Conservation (phyloP, 805 yeast genomes). For the Candida incommunis region DNA sequence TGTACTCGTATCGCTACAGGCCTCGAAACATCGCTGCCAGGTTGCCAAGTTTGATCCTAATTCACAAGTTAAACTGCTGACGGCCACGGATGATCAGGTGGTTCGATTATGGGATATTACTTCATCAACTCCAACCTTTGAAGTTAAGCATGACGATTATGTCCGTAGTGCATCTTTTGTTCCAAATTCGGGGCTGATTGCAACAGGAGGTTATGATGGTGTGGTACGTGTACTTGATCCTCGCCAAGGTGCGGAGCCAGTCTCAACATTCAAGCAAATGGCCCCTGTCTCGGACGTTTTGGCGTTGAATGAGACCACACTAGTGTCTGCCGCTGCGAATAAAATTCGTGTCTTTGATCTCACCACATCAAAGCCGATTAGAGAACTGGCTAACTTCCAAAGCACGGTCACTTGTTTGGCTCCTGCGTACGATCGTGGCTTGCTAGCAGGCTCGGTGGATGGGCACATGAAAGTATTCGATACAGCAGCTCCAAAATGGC, state of each 20-base stretch:
- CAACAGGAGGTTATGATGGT: slow-evolving; percentile 93
- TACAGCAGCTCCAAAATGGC: slow-evolving; percentile 48
- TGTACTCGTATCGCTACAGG: slow-evolving; percentile 63
- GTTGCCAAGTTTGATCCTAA: slow-evolving; percentile 86
- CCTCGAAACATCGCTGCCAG: slow-evolving; percentile 79
- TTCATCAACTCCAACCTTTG: slow-evolving; percentile 57
- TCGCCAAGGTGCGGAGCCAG: slow-evolving; percentile 38
- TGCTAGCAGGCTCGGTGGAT: slow-evolving; percentile 87
- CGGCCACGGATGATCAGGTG: slow-evolving; percentile 84
- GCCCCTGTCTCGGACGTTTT: slow-evolving; percentile 79
- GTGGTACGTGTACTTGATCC: slow-evolving; percentile 72
- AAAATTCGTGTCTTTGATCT: slow-evolving; percentile 85
- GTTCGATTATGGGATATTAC: slow-evolving; percentile 85
- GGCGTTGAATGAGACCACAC: slow-evolving; percentile 61
- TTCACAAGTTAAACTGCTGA: slow-evolving; percentile 55
- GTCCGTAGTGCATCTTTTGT: slow-evolving; percentile 70
- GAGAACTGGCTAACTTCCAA: slow-evolving; percentile 74
- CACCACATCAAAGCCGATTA: slow-evolving; percentile 55
- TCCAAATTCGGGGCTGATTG: slow-evolving; percentile 62
- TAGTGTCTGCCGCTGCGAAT: slow-evolving; percentile 74
- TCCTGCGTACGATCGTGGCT: slow-evolving; percentile 58
- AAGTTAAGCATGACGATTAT: slow-evolving; percentile 69
- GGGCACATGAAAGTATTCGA: slow-evolving; percentile 96
- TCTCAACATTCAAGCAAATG: slow-evolving; percentile 52
- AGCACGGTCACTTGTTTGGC: slow-evolving; percentile 84